Conservation (phyloP, 176 grass and related monocot genomes). For the Eragrostis curvula region DNA sequence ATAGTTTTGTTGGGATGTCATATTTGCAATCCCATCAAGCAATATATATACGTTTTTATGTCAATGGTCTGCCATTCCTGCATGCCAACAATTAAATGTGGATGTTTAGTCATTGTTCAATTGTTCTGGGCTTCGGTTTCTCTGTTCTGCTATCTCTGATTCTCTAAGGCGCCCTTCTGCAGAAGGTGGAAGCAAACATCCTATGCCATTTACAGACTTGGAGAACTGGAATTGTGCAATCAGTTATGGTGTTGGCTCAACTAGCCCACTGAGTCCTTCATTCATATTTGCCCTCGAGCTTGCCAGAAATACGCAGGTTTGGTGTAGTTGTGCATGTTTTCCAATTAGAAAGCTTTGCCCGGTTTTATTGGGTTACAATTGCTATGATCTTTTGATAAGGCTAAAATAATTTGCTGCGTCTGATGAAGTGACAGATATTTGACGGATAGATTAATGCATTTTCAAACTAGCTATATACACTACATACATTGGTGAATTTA, state of each 20-base stretch:
- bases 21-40: not conserved
- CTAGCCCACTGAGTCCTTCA: conserved; percentile 88
- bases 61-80: conserved; percentile 15
- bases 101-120: conserved; percentile 27
- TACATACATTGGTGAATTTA: not conserved
- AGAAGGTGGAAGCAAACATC: conserved; percentile 57
- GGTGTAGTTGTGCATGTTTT: conserved; percentile 5
- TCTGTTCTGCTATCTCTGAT: conserved; percentile 35
- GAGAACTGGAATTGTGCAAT: conserved; percentile 92
- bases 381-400: not conserved
- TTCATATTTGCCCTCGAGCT: conserved; percentile 82
- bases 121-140: conserved; percentile 8
- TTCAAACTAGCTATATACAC: not conserved
- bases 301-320: conserved; percentile 75
- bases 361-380: conserved; percentile 22
- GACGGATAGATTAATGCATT: not conserved
- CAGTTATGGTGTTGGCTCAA: conserved; percentile 78
- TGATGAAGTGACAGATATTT: not conserved
- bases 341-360: not conserved
- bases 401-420: not conserved
- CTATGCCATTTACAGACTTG: conserved; percentile 59
- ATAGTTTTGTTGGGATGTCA: not conserved
- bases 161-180: conserved; percentile 39
- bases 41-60: not conserved
- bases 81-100: not conserved